These are phyloP conservation scores for Linnemannia schmuckeri DNA, from an alignment of 192 early-diverging fungal genomes.

Conservation along the genomic window DNA sequence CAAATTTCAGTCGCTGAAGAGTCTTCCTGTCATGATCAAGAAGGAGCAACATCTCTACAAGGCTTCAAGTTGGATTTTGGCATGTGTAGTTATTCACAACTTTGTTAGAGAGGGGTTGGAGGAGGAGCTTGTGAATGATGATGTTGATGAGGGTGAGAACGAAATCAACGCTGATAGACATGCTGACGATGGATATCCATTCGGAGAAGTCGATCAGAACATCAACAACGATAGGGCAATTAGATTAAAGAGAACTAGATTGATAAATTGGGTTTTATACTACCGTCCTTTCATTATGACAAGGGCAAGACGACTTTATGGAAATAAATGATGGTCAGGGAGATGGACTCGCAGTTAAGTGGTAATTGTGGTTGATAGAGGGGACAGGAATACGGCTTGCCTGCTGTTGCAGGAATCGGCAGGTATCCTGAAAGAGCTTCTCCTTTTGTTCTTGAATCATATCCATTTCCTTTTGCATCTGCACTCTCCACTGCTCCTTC, in stretches of 20 bases:
- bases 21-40: conserved; percentile 12
- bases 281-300: background rate
- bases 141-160: background rate
- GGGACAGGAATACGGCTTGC: background rate
- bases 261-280: background rate
- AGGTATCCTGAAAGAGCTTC: background rate
- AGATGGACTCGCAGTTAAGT: background rate
- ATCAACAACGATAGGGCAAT: background rate
- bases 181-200: background rate
- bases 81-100: conserved; percentile 27
- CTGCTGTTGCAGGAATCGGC: conserved; percentile 5
- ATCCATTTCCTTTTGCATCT: conserved; percentile 3
- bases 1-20: conserved; percentile 22
- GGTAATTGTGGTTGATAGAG: background rate
- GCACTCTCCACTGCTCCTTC: background rate
- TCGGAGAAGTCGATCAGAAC: background rate
- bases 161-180: background rate
- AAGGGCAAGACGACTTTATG: conserved; percentile 1
- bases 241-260: background rate
- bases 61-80: conserved; percentile 17
- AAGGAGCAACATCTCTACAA: background rate
- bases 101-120: conserved; percentile 13
- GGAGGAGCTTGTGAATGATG: background rate
- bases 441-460: background rate
- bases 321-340: background rate